These are phyloP conservation scores for Trebouxiophyceae sp. DNA, from an alignment of 163 green algal species.

Conservation along the genomic window DNA sequence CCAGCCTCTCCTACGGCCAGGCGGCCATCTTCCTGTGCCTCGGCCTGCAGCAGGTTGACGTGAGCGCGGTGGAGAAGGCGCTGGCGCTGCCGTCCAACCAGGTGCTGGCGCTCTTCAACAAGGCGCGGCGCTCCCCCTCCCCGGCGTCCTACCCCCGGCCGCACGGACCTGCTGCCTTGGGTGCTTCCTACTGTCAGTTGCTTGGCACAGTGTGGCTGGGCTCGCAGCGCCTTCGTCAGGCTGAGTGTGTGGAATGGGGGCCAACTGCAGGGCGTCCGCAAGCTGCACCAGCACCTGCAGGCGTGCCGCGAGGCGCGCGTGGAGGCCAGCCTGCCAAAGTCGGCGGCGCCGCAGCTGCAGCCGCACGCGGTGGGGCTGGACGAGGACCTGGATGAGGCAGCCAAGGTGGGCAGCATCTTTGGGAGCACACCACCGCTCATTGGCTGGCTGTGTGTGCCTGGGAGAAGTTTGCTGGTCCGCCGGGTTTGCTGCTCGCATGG, in stretches of 20 bases:
- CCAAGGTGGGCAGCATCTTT: no score
- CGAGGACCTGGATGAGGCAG: slow-evolving; percentile 74
- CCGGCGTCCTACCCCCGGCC: neutral
- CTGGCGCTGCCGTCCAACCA: slow-evolving; percentile 76
- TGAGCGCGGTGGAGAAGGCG: slow-evolving; percentile 40
- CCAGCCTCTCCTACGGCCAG: slow-evolving; percentile 76
- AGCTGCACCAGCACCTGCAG: slow-evolving; percentile 56
- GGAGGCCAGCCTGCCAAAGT: slow-evolving; percentile 52
- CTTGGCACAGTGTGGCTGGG: no score
- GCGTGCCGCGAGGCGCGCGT: slow-evolving; percentile 64
- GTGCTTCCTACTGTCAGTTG: no score
- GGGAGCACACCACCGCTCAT: no score
- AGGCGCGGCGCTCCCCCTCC: slow-evolving; percentile 26
- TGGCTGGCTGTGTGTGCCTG: no score
- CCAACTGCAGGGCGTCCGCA: slow-evolving; percentile 46
- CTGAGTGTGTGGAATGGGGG: no score
- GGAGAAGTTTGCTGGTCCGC: no score
- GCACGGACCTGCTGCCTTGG: no score
- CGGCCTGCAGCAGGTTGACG: slow-evolving; percentile 64
- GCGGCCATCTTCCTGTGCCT: slow-evolving; percentile 74
- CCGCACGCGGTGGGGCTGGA: slow-evolving; percentile 52
- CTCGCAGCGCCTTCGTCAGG: no score
- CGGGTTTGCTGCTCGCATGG: no score
- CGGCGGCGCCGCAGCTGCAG: slow-evolving; percentile 4
- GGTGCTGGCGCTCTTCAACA: slow-evolving; percentile 94